A percentile compares a stretch with the other conserved stretches of the same genome.
phyloP scores from a whole-genome alignment of 257 asterid genomes.

The Nicotiana attenuata region DNA sequence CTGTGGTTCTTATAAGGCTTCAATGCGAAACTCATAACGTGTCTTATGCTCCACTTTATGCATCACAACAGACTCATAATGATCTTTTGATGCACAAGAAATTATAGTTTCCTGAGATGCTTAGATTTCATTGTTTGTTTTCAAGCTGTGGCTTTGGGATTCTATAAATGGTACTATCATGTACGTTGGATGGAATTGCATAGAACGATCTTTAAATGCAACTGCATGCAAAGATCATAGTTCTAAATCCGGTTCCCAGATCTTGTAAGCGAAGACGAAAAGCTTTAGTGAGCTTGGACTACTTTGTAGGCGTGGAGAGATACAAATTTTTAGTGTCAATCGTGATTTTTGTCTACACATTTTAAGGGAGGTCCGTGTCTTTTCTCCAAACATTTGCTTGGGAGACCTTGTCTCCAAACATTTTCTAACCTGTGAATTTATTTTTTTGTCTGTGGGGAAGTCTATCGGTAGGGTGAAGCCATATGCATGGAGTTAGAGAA shows the following conservation, averaged over 20 bases:
- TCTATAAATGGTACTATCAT: background rate
- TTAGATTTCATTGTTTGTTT: background rate
- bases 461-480: background rate
- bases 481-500: conserved; percentile 1
- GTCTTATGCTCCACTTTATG: background rate
- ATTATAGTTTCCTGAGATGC: background rate
- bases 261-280: background rate
- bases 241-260: background rate
- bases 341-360: background rate
- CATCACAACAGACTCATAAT: background rate
- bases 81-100: background rate
- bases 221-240: background rate
- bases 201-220: background rate
- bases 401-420: background rate
- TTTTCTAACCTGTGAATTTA: background rate
- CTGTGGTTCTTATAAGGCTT: background rate
- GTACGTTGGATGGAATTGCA: background rate
- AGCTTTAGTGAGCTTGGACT: background rate
- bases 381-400: background rate
- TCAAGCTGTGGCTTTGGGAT: background rate
- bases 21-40: background rate
- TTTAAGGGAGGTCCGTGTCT: background rate
- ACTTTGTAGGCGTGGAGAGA: background rate
- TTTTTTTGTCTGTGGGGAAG: background rate
- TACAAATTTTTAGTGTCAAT: background rate